Evolutionary conservation across 441 rosid species (phyloP).

Genomic region (Pelargonium fulgidum): DNA sequence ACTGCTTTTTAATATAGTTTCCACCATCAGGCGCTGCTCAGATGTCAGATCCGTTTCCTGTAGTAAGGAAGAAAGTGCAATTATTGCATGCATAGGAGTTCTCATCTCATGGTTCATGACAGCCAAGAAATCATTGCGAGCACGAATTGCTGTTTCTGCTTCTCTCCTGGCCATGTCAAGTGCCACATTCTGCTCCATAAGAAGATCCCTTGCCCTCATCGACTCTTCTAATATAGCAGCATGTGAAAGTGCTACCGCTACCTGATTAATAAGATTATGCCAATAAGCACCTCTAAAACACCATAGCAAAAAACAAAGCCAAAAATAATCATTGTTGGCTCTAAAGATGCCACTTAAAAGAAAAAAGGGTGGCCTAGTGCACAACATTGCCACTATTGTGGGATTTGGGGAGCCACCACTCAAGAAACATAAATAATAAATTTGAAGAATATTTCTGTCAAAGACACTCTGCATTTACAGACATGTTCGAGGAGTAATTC

Average conservation of each 20-base stretch:
- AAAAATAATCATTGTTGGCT: too few species aligned
- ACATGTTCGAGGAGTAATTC: not conserved
- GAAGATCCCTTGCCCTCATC: conserved; percentile 95
- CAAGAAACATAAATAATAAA: too few species aligned
- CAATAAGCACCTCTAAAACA: not conserved
- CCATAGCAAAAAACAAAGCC: too few species aligned
- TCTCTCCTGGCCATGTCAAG: conserved; percentile 88
- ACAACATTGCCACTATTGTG: not conserved
- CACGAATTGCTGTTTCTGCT: conserved; percentile 92
- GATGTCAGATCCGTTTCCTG: conserved; percentile 95
- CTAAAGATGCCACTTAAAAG: too few species aligned
- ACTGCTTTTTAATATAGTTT: conserved; percentile 88
- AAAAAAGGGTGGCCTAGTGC: too few species aligned
- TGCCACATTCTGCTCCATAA: conserved; percentile 90
- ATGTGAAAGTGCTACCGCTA: conserved; percentile 97
- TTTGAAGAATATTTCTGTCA: not conserved
- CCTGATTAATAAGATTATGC: conserved; percentile 40
- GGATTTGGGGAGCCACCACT: too few species aligned
- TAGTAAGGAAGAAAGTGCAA: conserved; percentile 87
- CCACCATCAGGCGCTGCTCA: conserved; percentile 95
- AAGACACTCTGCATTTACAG: conserved; percentile 1
- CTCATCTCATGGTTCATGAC: conserved; percentile 99
- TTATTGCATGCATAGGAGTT: conserved; percentile 95
- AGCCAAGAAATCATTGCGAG: conserved; percentile 96
- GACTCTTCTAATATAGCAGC: conserved; percentile 98